Conservation (phyloP, 345 rosid species). For the Hibiscus mutabilis region DNA sequence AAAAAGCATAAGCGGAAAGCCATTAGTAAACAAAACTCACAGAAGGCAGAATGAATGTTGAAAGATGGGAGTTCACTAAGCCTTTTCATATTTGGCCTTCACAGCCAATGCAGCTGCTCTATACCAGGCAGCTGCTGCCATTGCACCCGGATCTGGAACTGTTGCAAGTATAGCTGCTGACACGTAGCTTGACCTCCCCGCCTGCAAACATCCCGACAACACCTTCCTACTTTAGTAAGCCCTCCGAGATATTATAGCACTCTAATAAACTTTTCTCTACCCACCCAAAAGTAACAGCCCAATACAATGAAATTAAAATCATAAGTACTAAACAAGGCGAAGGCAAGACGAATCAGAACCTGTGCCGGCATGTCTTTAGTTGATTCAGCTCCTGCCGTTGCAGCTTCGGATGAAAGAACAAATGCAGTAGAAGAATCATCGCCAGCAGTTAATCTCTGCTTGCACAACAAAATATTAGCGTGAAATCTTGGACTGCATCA, state of each 20-base stretch:
- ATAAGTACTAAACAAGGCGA: background rate
- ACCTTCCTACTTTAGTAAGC: background rate
- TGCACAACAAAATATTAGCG: slow-evolving; percentile 12
- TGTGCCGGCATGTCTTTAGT: slow-evolving; percentile 85
- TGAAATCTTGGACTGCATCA: background rate
- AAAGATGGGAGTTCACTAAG: slow-evolving; percentile 5
- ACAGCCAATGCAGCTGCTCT: slow-evolving; percentile 87
- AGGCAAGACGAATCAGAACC: slow-evolving; percentile 29
- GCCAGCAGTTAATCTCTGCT: slow-evolving; percentile 73
- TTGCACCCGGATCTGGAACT: slow-evolving; percentile 92
- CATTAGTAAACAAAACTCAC: slow-evolving; percentile 13
- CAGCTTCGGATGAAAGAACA: slow-evolving; percentile 70
- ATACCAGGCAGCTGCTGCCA: slow-evolving; percentile 91
- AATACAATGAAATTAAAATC: background rate
- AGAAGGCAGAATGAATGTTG: background rate
- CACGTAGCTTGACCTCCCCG: slow-evolving; percentile 78
- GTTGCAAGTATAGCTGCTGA: slow-evolving; percentile 48
- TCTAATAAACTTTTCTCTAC: background rate
- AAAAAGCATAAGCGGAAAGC: slow-evolving; percentile 51
- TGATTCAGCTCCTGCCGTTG: slow-evolving; percentile 80
- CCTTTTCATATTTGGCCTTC: slow-evolving; percentile 28
- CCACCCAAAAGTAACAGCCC: background rate
- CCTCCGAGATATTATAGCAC: too few relatives aligned
- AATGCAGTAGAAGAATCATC: slow-evolving; percentile 65
- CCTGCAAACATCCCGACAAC: slow-evolving; percentile 33